Conservation (phyloP, 2,329 filamentous ascomycete species). For the Onygenales sp. region DNA sequence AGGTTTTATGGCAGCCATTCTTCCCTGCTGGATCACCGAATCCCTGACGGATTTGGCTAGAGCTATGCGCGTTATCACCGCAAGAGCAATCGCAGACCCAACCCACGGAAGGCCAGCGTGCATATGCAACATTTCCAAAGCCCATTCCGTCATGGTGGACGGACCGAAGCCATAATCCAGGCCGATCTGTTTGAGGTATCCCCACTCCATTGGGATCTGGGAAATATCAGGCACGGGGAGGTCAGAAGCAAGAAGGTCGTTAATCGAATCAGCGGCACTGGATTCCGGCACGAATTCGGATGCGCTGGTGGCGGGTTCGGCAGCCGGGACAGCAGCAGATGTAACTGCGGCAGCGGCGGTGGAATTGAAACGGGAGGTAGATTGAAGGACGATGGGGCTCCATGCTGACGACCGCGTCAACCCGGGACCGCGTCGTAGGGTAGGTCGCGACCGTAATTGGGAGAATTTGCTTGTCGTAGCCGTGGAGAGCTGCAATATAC, state of each 20-base stretch:
- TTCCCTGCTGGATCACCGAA: constrained; percentile 53
- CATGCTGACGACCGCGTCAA: not conserved
- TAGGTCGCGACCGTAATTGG: constrained; percentile 1
- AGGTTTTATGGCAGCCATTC: constrained; percentile 51
- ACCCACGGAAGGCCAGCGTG: constrained; percentile 72
- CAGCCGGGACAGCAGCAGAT: not conserved
- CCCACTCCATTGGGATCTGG: constrained; percentile 62
- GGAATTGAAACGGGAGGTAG: constrained; percentile 29
- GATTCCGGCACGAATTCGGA: constrained; percentile 11
- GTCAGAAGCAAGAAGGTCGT: constrained; percentile 13
- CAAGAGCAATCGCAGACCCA: constrained; percentile 58
- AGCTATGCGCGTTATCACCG: constrained; percentile 53
- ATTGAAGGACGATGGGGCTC: not conserved
- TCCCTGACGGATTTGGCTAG: constrained; percentile 58
- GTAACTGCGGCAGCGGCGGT: constrained; percentile 9
- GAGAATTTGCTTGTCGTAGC: constrained; percentile 5
- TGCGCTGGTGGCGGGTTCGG: not conserved
- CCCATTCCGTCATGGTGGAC: constrained; percentile 62
- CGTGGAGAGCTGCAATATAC: constrained; percentile 11
- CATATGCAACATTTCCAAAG: constrained; percentile 75
- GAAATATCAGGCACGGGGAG: constrained; percentile 30
- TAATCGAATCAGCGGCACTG: constrained; percentile 6
- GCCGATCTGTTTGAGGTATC: constrained; percentile 73
- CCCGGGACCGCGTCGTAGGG: not conserved
- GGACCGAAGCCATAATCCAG: constrained; percentile 82